Conservation (phyloP, 1,284 basidiomycete genomes). For the Heterobasidion irregulare region DNA sequence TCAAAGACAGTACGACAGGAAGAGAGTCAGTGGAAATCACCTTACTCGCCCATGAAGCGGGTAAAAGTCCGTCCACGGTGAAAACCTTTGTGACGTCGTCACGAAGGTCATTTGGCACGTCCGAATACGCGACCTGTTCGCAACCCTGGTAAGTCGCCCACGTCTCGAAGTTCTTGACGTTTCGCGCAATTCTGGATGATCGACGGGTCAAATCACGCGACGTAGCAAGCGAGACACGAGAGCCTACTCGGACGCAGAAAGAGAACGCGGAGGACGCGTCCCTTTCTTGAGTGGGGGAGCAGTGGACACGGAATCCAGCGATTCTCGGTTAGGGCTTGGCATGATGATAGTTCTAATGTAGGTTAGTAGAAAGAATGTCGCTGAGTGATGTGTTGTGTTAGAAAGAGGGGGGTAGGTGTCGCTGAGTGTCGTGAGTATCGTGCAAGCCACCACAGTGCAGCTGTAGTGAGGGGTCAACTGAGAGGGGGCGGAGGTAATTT, state of each 20-base stretch:
- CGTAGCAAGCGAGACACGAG: background rate
- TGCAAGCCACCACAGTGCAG: no score
- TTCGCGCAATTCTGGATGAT: constrained; percentile 21
- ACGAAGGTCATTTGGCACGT: constrained; percentile 18
- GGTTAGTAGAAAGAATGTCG: no score
- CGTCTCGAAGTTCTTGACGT: constrained; percentile 20
- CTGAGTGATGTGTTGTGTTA: no score
- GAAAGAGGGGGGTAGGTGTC: no score
- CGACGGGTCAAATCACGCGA: background rate
- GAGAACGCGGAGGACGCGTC: constrained; percentile 6
- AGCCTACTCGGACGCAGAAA: constrained; percentile 20
- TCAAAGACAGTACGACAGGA: background rate
- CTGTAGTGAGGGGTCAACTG: no score
- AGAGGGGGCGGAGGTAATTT: no score
- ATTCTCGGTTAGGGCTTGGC: background rate
- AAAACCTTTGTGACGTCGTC: constrained; percentile 18
- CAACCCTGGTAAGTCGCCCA: constrained; percentile 23
- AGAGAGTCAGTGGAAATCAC: constrained; percentile 9
- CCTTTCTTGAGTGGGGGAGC: background rate
- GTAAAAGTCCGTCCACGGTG: constrained; percentile 16
- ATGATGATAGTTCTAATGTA: no score
- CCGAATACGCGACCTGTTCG: constrained; percentile 19
- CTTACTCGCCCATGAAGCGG: constrained; percentile 18
- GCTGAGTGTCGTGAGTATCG: no score
- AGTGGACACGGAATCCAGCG: constrained; percentile 7